Conservation (phyloP, 495 filamentous ascomycete genomes). For the Evernia prunastri region DNA sequence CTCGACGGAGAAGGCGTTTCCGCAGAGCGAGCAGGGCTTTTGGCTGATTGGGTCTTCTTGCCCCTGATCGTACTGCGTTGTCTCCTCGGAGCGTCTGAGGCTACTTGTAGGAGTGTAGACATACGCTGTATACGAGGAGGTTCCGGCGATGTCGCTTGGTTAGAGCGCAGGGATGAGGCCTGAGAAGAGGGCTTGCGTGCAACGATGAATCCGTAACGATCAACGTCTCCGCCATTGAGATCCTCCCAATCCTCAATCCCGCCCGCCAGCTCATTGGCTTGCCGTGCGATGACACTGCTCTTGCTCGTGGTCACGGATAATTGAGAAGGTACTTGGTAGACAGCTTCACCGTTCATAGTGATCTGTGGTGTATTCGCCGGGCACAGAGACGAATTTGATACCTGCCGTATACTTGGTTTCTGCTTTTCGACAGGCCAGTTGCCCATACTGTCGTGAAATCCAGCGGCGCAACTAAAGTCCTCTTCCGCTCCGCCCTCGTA, state of each 20-base stretch:
- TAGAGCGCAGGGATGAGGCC: constrained; percentile 28
- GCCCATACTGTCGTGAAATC: constrained; percentile 7
- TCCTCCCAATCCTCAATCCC: constrained; percentile 96
- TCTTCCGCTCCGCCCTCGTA: constrained; percentile 68
- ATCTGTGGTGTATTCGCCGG: constrained; percentile 5
- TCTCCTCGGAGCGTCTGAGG: constrained; percentile 56
- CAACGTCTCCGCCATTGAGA: constrained; percentile 76
- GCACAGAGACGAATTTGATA: neutral
- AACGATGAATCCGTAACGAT: constrained; percentile 91
- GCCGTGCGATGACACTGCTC: constrained; percentile 27
- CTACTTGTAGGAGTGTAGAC: constrained; percentile 57
- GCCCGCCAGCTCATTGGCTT: constrained; percentile 62
- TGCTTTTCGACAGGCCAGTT: constrained; percentile 9
- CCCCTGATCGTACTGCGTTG: constrained; percentile 49
- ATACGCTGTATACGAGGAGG: constrained; percentile 55
- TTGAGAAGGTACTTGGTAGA: constrained; percentile 2
- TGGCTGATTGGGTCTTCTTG: constrained; percentile 44
- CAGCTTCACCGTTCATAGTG: constrained; percentile 8
- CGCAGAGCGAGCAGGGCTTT: constrained; percentile 48
- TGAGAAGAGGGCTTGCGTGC: constrained; percentile 33
- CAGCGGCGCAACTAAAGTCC: constrained; percentile 42
- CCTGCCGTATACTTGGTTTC: constrained; percentile 6
- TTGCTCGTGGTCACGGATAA: constrained; percentile 6
- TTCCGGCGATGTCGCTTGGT: constrained; percentile 34
- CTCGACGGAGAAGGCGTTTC: constrained; percentile 24